These are phyloP conservation scores for Logfia minima DNA, from an alignment of 129 eudicot species.

Conservation along the genomic window DNA sequence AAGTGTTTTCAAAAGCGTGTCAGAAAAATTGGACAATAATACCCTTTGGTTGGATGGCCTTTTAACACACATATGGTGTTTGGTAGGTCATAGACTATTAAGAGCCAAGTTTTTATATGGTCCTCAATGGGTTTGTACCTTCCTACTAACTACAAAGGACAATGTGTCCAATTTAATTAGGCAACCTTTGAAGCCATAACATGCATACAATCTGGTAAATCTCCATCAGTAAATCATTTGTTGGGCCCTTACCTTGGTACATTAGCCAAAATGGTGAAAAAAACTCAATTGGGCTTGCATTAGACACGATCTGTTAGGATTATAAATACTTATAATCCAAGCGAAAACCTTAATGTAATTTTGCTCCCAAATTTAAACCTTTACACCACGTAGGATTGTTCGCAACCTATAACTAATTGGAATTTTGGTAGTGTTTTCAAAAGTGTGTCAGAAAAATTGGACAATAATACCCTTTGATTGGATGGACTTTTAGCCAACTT, in stretches of 20 bases:
- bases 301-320: too few species aligned
- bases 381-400: constrained; percentile 20
- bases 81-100: constrained; percentile 34
- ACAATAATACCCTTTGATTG: constrained; percentile 29
- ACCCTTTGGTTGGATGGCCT: constrained; percentile 33
- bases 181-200: constrained; percentile 30
- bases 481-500: constrained; percentile 6
- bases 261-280: too few species aligned
- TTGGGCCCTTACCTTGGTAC: too few species aligned
- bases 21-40: constrained; percentile 25
- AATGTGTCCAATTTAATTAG: constrained; percentile 15
- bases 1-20: constrained; percentile 28
- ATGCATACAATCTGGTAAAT: constrained; percentile 14
- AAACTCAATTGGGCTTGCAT: too few species aligned
- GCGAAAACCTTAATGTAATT: neutral
- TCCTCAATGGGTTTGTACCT: constrained; percentile 36
- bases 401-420: constrained; percentile 17
- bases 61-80: constrained; percentile 21
- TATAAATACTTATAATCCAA: too few species aligned
- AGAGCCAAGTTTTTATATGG: constrained; percentile 37
- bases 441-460: constrained; percentile 30
- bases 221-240: too few species aligned
- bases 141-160: constrained; percentile 30
- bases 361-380: neutral
- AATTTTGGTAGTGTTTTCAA: constrained; percentile 7